phyloP scores from a whole-genome alignment of 73 alveolate genomes.

The Uronychia setigera region DNA sequence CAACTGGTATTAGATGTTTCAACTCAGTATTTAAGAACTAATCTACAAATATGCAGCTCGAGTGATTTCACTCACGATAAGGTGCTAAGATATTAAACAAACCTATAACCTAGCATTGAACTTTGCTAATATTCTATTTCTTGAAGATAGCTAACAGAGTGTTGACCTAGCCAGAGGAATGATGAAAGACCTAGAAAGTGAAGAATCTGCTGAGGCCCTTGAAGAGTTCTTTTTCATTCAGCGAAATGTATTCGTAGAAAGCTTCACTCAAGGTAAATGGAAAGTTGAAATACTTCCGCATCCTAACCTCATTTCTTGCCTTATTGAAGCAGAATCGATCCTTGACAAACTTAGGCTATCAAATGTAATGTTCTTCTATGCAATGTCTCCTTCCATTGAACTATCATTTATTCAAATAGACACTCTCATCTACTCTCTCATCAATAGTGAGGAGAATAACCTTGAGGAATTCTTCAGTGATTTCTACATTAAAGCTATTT shows the following conservation, averaged over 20 bases:
- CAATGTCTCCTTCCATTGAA: neutral
- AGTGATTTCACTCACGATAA: neutral
- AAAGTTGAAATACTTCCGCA: neutral
- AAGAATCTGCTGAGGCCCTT: neutral
- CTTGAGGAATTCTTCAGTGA: neutral
- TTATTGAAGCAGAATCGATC: neutral
- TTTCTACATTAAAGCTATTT: neutral
- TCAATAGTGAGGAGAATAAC: neutral
- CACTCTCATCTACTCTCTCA: neutral
- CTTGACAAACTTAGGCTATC: neutral
- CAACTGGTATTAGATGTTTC: neutral
- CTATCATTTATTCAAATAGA: neutral
- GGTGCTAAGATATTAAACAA: neutral
- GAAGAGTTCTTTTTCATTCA: neutral
- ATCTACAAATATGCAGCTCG: neutral
- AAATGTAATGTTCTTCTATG: neutral
- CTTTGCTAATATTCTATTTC: neutral
- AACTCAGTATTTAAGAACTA: neutral
- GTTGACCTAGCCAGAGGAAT: neutral
- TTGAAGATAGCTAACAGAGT: neutral
- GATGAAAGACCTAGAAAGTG: neutral
- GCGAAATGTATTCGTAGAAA: neutral
- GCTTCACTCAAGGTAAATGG: neutral
- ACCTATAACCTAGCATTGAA: neutral
- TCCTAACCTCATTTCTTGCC: neutral